A percentile compares a stretch with the other conserved stretches of the same genome.
Conservation (phyloP, 495 filamentous ascomycete species). For the Margaritispora aquatica region DNA sequence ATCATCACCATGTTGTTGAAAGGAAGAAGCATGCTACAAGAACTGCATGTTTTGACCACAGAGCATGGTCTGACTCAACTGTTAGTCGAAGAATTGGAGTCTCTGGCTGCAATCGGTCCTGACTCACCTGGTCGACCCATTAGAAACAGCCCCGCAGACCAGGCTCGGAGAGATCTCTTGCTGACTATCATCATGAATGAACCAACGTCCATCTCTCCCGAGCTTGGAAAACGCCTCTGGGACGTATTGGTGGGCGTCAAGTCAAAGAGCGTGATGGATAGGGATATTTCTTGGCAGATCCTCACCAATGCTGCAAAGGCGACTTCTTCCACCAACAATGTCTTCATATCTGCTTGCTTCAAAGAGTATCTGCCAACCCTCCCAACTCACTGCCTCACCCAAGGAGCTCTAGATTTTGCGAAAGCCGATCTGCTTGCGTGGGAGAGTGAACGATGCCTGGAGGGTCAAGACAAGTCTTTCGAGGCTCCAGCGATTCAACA, state of each 20-base stretch:
- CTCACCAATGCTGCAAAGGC: conserved; percentile 46
- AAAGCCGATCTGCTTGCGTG: conserved; percentile 22
- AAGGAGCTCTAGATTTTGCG: conserved; percentile 61
- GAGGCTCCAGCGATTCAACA: conserved; percentile 62
- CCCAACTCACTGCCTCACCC: conserved; percentile 57
- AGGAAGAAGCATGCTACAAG: conserved; percentile 21
- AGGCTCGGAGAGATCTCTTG: conserved; percentile 55
- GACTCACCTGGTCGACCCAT: conserved; percentile 28
- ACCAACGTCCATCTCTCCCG: conserved; percentile 51
- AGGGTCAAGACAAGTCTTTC: conserved; percentile 36
- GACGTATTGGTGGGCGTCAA: conserved; percentile 56
- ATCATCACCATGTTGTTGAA: conserved; percentile 56
- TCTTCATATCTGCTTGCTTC: conserved; percentile 62
- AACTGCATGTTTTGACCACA: conserved; percentile 32
- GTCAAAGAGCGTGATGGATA: conserved; percentile 46
- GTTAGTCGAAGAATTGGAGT: conserved; percentile 43
- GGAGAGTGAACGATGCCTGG: conserved; percentile 14
- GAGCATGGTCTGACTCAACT: conserved; percentile 39
- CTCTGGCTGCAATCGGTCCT: conserved; percentile 21
- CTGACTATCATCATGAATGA: conserved; percentile 48
- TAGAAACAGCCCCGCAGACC: conserved; percentile 32
- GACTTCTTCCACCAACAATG: conserved; percentile 40
- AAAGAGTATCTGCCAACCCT: conserved; percentile 58
- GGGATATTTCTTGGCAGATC: conserved; percentile 60
- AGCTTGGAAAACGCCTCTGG: conserved; percentile 61